phyloP scores from a whole-genome alignment of 2,329 filamentous ascomycete species.

The Xylaria arbuscula region DNA sequence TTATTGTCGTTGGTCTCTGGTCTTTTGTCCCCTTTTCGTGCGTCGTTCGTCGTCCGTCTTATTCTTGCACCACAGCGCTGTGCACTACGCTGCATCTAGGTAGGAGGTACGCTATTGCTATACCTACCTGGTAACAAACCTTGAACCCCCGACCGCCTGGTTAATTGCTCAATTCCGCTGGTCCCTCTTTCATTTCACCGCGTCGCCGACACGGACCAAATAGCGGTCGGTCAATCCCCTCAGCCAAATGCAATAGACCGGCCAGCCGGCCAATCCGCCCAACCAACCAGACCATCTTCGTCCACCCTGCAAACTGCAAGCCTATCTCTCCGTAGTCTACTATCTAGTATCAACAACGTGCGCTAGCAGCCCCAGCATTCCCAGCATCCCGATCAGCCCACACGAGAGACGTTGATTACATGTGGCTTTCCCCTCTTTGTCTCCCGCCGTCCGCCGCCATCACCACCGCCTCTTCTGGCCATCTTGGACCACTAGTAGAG shows the following conservation, averaged over 20 bases:
- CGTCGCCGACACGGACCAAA: slow-evolving; percentile 22
- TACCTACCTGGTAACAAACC: neutral
- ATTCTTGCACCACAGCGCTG: neutral
- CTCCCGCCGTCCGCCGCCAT: slow-evolving; percentile 21
- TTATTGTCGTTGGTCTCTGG: slow-evolving; percentile 20
- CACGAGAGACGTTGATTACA: slow-evolving; percentile 27
- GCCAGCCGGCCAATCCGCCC: neutral
- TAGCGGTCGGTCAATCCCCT: slow-evolving; percentile 32
- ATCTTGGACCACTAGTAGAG: slow-evolving; percentile 16
- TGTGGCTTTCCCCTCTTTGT: slow-evolving; percentile 33
- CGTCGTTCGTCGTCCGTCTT: neutral
- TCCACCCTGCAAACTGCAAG: slow-evolving; percentile 11
- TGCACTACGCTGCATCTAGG: neutral
- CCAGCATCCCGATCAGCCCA: slow-evolving; percentile 26
- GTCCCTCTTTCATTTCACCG: slow-evolving; percentile 21
- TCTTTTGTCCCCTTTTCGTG: neutral
- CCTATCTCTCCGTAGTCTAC: neutral
- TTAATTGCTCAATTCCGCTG: slow-evolving; percentile 13
- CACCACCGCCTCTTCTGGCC: slow-evolving; percentile 5
- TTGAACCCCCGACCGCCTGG: slow-evolving; percentile 7
- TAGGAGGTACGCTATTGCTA: neutral
- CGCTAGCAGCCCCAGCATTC: too few relatives aligned
- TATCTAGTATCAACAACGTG: too few relatives aligned
- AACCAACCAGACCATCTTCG: neutral
- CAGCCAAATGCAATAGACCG: neutral